These are phyloP conservation scores for Mentha longifolia DNA, from an alignment of 257 asterid genomes.

Conservation along the genomic window DNA sequence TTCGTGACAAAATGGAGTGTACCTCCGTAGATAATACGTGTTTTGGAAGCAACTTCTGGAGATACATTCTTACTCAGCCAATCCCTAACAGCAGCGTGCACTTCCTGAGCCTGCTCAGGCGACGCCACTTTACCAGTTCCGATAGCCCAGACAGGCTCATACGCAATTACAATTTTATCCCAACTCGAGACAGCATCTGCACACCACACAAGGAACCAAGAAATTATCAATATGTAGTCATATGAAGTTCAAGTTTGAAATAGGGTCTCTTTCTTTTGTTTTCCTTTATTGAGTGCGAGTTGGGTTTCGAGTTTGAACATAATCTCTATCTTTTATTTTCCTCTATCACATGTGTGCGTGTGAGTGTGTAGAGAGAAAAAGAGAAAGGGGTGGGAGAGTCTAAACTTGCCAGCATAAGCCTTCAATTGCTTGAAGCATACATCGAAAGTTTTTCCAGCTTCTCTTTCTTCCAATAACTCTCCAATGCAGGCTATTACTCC, in stretches of 20 bases:
- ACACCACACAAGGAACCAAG: conserved; percentile 25
- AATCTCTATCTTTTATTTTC: background rate
- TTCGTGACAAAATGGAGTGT: background rate
- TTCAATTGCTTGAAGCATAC: conserved; percentile 87
- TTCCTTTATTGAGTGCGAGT: background rate
- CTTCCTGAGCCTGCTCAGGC: conserved; percentile 99
- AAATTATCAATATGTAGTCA: conserved; percentile 7
- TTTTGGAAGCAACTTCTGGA: conserved; percentile 86
- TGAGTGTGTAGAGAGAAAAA: background rate
- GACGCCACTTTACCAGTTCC: conserved; percentile 99
- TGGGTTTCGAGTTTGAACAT: background rate
- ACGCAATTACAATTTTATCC: conserved; percentile 90
- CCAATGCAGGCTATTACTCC: conserved; percentile 98
- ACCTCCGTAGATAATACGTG: conserved; percentile 98
- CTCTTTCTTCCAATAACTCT: conserved; percentile 92
- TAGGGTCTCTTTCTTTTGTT: background rate
- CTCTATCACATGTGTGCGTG: background rate
- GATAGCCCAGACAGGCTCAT: conserved; percentile 99
- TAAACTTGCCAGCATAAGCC: conserved; percentile 78
- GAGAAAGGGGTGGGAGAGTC: background rate
- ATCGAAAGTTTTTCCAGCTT: conserved; percentile 94
- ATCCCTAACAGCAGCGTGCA: conserved; percentile 90
- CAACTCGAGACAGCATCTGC: conserved; percentile 92
- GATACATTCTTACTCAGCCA: conserved; percentile 93
- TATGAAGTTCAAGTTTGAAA: background rate